Conservation (phyloP, 2,329 filamentous ascomycete genomes). For the Sarocladium strictum region DNA sequence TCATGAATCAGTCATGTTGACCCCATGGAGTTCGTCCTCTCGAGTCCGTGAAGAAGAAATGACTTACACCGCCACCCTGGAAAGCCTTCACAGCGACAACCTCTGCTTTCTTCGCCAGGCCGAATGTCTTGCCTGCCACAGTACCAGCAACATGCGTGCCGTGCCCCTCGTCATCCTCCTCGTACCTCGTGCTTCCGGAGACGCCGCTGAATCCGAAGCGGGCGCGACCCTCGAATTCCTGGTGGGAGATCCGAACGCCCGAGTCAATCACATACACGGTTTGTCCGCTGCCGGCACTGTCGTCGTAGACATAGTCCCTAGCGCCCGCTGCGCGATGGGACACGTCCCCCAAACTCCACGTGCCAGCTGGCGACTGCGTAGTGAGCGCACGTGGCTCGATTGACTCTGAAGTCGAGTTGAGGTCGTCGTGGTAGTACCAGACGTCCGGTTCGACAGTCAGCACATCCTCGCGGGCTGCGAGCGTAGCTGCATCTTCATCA, state of each 20-base stretch:
- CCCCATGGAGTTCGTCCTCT: background rate
- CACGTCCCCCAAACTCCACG: conserved; percentile 28
- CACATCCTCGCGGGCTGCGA: conserved; percentile 17
- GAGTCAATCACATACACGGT: conserved; percentile 37
- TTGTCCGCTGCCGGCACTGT: conserved; percentile 24
- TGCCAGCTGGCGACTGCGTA: conserved; percentile 24
- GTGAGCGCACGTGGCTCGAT: conserved; percentile 15
- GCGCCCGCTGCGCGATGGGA: conserved; percentile 20
- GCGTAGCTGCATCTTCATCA: conserved; percentile 12
- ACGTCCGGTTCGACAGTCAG: conserved; percentile 28
- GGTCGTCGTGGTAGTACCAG: background rate
- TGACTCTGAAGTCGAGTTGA: background rate
- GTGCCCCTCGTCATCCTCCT: conserved; percentile 49
- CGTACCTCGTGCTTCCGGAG: conserved; percentile 31
- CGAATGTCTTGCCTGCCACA: conserved; percentile 48
- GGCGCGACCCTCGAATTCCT: conserved; percentile 32
- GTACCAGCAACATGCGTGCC: conserved; percentile 52
- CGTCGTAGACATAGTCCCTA: conserved; percentile 34
- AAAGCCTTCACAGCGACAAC: conserved; percentile 49
- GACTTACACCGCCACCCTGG: conserved; percentile 17
- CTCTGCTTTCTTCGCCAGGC: conserved; percentile 48
- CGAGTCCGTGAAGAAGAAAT: conserved; percentile 23
- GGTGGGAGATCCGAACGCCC: conserved; percentile 22
- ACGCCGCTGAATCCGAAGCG: conserved; percentile 23
- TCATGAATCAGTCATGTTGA: background rate